Percentiles rank a stretch among this genome's conserved stretches.
phyloP scores from a whole-genome alignment of 306 rosid genomes.

The Citrullus mucosospermus region DNA sequence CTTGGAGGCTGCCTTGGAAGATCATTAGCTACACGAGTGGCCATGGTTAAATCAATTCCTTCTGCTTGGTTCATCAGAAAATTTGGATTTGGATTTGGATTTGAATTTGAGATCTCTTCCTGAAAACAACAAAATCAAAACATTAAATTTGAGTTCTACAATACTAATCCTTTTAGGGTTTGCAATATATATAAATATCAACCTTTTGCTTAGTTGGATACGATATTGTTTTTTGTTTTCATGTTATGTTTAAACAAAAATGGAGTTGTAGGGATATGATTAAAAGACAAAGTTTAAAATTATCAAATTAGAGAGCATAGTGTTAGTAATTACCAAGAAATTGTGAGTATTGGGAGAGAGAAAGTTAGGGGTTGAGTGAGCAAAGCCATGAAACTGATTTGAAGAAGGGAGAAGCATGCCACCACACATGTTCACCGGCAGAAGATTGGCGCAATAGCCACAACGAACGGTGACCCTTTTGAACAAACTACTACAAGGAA shows the following conservation, averaged over 20 bases:
- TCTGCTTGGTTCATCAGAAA: slow-evolving; percentile 47
- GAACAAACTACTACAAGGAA: slow-evolving; percentile 73
- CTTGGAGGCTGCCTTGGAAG: slow-evolving; percentile 54
- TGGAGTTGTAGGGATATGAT: background rate
- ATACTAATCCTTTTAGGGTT: background rate
- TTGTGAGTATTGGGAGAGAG: slow-evolving; percentile 44
- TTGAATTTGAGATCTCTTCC: slow-evolving; percentile 63
- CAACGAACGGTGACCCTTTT: slow-evolving; percentile 92
- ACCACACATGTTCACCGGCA: slow-evolving; percentile 65
- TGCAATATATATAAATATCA: background rate
- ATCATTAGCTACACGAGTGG: slow-evolving; percentile 47
- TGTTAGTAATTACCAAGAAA: slow-evolving; percentile 32
- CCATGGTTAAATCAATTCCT: slow-evolving; percentile 37
- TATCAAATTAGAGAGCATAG: background rate
- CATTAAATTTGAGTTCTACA: background rate
- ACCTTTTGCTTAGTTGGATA: background rate
- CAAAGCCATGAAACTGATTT: slow-evolving; percentile 60
- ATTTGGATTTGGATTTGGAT: slow-evolving; percentile 29
- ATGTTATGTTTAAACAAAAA: background rate
- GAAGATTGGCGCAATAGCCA: slow-evolving; percentile 93
- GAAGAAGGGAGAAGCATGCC: slow-evolving; percentile 44
- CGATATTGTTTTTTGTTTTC: too few relatives aligned
- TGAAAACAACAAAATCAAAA: slow-evolving; percentile 5
- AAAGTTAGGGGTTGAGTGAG: slow-evolving; percentile 25
- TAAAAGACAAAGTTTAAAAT: too few relatives aligned